Conservation (phyloP, 331 rosid species). For the Spiraea crenata region DNA sequence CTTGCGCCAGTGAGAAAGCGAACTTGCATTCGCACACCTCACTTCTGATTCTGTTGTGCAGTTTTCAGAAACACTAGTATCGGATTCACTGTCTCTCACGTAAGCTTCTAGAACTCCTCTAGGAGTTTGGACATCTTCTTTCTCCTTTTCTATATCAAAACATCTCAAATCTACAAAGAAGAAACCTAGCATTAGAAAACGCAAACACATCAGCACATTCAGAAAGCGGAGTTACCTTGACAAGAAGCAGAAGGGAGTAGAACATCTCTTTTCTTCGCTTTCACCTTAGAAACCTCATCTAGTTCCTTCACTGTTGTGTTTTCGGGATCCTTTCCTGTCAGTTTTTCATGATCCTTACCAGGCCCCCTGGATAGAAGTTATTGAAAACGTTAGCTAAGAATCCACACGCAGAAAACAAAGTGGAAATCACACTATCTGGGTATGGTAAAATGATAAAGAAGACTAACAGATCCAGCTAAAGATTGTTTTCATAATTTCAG, state of each 20-base stretch:
- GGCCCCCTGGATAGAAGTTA: conserved; percentile 32
- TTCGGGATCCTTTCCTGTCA: conserved; percentile 1
- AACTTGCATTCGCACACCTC: conserved; percentile 29
- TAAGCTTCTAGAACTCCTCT: conserved; percentile 79
- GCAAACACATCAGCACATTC: conserved; percentile 1
- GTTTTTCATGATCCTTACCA: conserved; percentile 7
- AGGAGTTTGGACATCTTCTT: conserved; percentile 57
- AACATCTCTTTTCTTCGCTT: conserved; percentile 20
- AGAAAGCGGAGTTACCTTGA: conserved; percentile 40
- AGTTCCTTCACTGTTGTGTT: conserved; percentile 22
- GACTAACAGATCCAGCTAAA: background rate
- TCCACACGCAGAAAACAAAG: background rate
- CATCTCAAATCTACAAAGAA: conserved; percentile 55
- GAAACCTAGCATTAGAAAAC: conserved; percentile 2
- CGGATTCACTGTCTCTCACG: conserved; percentile 30
- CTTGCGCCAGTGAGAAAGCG: conserved; percentile 50
- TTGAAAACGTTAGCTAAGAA: conserved; percentile 15
- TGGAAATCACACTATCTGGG: background rate
- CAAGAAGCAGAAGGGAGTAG: conserved; percentile 40
- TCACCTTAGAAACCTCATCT: conserved; percentile 13
- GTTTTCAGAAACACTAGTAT: conserved; percentile 20
- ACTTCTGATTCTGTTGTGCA: conserved; percentile 25
- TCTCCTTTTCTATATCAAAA: conserved; percentile 65
- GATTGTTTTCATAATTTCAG: background rate
- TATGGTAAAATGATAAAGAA: background rate